Percentiles rank a stretch among this genome's conserved stretches.
phyloP scores from a whole-genome alignment of 805 yeast species.

The Metschnikowia proteae region DNA sequence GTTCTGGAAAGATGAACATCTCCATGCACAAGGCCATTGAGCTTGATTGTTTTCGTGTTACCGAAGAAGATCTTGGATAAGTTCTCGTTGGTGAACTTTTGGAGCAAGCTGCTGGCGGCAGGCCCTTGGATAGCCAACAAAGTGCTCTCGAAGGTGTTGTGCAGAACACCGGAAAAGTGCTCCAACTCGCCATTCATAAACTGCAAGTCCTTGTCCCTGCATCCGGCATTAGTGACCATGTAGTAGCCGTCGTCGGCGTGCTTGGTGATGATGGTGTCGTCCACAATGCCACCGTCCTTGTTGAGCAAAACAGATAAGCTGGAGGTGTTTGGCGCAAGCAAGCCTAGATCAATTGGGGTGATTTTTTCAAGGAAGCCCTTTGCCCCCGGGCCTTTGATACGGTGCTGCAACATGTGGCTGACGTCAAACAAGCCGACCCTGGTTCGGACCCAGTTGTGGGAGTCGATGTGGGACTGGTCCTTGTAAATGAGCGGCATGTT shows the following conservation, averaged over 20 bases:
- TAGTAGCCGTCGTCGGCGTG: slow-evolving; percentile 73
- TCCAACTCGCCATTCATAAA: slow-evolving; percentile 56
- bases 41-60: slow-evolving; percentile 47
- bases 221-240: slow-evolving; percentile 94
- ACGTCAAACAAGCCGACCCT: slow-evolving; percentile 93
- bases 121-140: slow-evolving; percentile 95
- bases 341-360: slow-evolving; percentile 82
- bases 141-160: slow-evolving; percentile 59
- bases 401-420: slow-evolving; percentile 95
- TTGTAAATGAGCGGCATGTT: slow-evolving; percentile 90
- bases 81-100: slow-evolving; percentile 57
- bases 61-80: slow-evolving; percentile 72
- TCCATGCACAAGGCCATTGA: slow-evolving; percentile 39
- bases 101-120: slow-evolving; percentile 61
- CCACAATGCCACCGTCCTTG: slow-evolving; percentile 75
- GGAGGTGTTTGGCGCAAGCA: slow-evolving; percentile 53
- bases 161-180: slow-evolving; percentile 35
- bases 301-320: slow-evolving; percentile 76
- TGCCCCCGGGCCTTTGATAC: slow-evolving; percentile 64
- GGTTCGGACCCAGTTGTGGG: slow-evolving; percentile 90
- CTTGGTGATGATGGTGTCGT: slow-evolving; percentile 89
- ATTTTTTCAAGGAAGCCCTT: slow-evolving; percentile 66
- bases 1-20: slow-evolving; percentile 83
- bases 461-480: slow-evolving; percentile 83
- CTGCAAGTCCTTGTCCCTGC: slow-evolving; percentile 73